Percentiles rank a stretch among this genome's conserved stretches.
These are phyloP conservation scores for Lycium ferocissimum DNA, from an alignment of 257 asterid genomes.

Conservation along the genomic window DNA sequence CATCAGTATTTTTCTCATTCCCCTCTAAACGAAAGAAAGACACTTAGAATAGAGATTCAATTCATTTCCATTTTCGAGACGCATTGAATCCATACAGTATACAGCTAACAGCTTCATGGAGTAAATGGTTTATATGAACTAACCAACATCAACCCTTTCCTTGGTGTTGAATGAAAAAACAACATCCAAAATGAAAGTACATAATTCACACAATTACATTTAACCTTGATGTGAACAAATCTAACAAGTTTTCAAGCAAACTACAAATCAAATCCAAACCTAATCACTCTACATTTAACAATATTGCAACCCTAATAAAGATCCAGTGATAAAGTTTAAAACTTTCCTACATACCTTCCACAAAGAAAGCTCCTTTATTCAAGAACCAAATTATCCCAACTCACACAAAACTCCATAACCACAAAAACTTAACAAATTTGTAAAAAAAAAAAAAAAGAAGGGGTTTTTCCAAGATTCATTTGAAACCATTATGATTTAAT, in stretches of 20 bases:
- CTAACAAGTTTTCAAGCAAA: not conserved
- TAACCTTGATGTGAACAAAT: not conserved
- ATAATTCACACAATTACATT: not conserved
- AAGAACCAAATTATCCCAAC: not conserved
- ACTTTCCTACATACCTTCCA: not conserved
- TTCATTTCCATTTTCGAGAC: not conserved
- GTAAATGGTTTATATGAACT: not conserved
- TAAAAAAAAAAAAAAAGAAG: too few relatives aligned
- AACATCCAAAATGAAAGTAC: not conserved
- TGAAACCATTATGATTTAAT: not conserved
- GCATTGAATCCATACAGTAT: not conserved
- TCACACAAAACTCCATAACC: not conserved
- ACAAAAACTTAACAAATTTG: not conserved
- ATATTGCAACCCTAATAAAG: not conserved
- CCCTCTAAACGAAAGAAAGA: not conserved
- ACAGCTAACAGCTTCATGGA: slow-evolving; percentile 9
- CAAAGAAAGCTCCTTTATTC: not conserved
- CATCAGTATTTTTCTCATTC: not conserved
- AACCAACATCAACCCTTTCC: not conserved
- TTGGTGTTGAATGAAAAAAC: not conserved
- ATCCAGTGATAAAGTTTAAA: not conserved
- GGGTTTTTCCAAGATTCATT: not conserved
- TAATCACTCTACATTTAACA: not conserved
- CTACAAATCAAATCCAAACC: slow-evolving; percentile 8
- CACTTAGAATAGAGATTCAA: not conserved